Conservation (phyloP, 2,329 filamentous ascomycete species). For the Colletotrichum somersetense region DNA sequence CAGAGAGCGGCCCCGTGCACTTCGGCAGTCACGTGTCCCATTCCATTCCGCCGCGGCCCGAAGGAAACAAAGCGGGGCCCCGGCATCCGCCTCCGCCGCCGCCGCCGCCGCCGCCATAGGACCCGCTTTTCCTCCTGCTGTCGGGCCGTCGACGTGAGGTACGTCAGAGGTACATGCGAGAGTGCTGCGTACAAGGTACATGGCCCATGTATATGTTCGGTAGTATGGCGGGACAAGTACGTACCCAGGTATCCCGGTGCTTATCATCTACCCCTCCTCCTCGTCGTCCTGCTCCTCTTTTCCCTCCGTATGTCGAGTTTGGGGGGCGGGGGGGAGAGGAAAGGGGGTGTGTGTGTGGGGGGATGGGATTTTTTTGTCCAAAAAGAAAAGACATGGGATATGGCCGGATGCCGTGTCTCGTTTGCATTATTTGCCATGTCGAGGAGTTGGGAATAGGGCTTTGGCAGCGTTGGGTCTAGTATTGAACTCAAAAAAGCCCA, state of each 20-base stretch:
- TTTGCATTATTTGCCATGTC: neutral
- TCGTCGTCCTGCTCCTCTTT: too few relatives aligned
- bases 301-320: neutral
- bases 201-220: neutral
- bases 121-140: constrained; percentile 3
- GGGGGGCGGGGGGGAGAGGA: too few relatives aligned
- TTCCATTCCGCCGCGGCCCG: constrained; percentile 18
- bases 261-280: too few relatives aligned
- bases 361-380: neutral
- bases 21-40: constrained; percentile 1
- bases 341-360: too few relatives aligned
- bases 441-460: neutral
- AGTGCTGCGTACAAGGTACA: neutral
- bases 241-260: neutral
- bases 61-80: neutral
- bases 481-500: neutral
- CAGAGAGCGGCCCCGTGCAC: constrained; percentile 9
- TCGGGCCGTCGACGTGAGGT: neutral
- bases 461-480: neutral
- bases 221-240: neutral
- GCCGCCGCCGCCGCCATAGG: too few relatives aligned
- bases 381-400: neutral
- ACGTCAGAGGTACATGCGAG: neutral
- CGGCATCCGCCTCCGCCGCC: neutral
- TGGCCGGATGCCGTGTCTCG: neutral